A percentile compares a stretch with the other conserved stretches of the same genome.
These are phyloP conservation scores for Cinnamomum chago DNA, from an alignment of 164 flowering plant species.

Conservation along the genomic window DNA sequence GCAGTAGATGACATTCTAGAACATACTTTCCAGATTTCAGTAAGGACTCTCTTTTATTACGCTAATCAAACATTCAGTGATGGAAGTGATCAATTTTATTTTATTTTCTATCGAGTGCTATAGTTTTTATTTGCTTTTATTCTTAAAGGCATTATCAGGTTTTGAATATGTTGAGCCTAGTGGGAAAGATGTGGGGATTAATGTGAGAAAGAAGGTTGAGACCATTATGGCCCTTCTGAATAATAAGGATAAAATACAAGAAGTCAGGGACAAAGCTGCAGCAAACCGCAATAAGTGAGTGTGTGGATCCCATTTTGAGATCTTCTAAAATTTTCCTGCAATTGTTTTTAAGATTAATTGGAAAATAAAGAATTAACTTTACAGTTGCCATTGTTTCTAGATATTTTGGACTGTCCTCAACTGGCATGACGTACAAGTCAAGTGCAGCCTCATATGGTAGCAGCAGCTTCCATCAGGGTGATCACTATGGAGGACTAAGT, in stretches of 20 bases:
- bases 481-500: slow-evolving; percentile 54
- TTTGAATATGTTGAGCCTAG: slow-evolving; percentile 93
- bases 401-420: slow-evolving; percentile 91
- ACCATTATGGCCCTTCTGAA: slow-evolving; percentile 60
- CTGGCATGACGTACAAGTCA: slow-evolving; percentile 73
- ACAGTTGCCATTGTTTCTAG: slow-evolving; percentile 27
- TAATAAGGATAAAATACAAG: slow-evolving; percentile 84
- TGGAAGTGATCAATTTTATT: neutral
- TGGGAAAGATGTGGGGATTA: slow-evolving; percentile 94
- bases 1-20: slow-evolving; percentile 96
- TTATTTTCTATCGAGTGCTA: neutral
- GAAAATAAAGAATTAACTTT: neutral
- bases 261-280: slow-evolving; percentile 83
- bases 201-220: slow-evolving; percentile 95
- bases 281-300: slow-evolving; percentile 91
- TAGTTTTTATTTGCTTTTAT: slow-evolving; percentile 15
- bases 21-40: slow-evolving; percentile 89
- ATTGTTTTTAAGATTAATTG: neutral
- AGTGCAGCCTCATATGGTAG: slow-evolving; percentile 55
- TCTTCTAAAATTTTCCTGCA: neutral
- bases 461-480: slow-evolving; percentile 43
- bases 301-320: slow-evolving; percentile 9
- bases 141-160: slow-evolving; percentile 66
- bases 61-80: neutral
- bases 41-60: slow-evolving; percentile 20